These are phyloP conservation scores for Quillaja saponaria DNA, from an alignment of 306 rosid genomes.

Conservation along the genomic window DNA sequence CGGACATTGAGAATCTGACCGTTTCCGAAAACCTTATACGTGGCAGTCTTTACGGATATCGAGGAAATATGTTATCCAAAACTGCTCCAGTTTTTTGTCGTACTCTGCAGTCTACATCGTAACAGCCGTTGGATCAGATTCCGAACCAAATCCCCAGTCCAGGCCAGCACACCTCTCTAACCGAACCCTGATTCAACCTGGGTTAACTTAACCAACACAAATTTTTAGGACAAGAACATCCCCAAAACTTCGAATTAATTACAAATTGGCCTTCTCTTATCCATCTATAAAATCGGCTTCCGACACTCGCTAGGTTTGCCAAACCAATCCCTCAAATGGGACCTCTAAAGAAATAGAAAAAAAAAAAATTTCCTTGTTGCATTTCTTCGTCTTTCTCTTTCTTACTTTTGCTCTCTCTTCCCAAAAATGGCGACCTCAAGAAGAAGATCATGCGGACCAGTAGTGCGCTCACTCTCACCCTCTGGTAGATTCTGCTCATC, in stretches of 20 bases:
- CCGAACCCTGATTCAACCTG: slow-evolving; percentile 27
- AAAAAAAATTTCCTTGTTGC: not conserved
- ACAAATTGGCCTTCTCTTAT: slow-evolving; percentile 30
- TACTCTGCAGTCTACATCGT: slow-evolving; percentile 31
- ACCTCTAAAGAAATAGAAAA: slow-evolving; percentile 15
- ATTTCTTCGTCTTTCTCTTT: not conserved
- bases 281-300: slow-evolving; percentile 60
- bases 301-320: slow-evolving; percentile 93
- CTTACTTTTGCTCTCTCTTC: not conserved
- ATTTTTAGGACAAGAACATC: not conserved
- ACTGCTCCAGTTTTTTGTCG: slow-evolving; percentile 43
- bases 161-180: not conserved
- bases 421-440: slow-evolving; percentile 55
- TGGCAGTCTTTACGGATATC: slow-evolving; percentile 41
- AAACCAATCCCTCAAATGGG: slow-evolving; percentile 74
- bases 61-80: slow-evolving; percentile 28
- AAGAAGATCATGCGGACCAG: slow-evolving; percentile 72
- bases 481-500: slow-evolving; percentile 64
- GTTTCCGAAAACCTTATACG: slow-evolving; percentile 36
- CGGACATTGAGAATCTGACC: slow-evolving; percentile 33
- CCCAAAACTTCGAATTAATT: not conserved
- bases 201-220: slow-evolving; percentile 38
- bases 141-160: slow-evolving; percentile 33
- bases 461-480: slow-evolving; percentile 69
- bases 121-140: slow-evolving; percentile 70